These are phyloP conservation scores for Wallemia ichthyophaga DNA, from an alignment of 1,284 basidiomycete species.

Conservation along the genomic window DNA sequence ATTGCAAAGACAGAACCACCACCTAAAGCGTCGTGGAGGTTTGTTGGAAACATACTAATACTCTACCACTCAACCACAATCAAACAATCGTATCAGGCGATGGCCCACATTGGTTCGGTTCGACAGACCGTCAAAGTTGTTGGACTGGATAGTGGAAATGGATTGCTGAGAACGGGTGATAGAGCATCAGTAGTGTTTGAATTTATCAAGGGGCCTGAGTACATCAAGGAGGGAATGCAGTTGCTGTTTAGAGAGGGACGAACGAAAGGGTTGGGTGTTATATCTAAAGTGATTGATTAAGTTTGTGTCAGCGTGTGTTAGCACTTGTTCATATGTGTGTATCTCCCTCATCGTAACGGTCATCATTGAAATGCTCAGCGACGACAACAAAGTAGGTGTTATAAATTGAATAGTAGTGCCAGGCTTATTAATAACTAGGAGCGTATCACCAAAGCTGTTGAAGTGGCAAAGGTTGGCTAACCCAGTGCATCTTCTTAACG, in stretches of 20 bases:
- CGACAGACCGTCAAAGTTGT: constrained; percentile 72
- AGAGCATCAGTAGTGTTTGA: constrained; percentile 67
- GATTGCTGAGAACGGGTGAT: constrained; percentile 63
- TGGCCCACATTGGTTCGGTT: constrained; percentile 26
- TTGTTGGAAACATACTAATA: constrained; percentile 58
- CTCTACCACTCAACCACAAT: constrained; percentile 73
- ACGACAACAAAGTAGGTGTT: background rate
- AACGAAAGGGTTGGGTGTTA: constrained; percentile 24
- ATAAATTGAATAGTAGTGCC: background rate
- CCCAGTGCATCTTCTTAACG: no score
- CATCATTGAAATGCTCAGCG: background rate
- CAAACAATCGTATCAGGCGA: constrained; percentile 46
- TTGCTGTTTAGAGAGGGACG: constrained; percentile 70
- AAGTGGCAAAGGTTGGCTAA: constrained; percentile 42
- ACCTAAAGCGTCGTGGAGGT: constrained; percentile 33
- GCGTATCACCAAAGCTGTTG: constrained; percentile 41
- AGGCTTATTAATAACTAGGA: constrained; percentile 22
- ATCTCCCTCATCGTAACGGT: background rate
- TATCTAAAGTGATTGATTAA: constrained; percentile 10
- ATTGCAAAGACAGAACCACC: constrained; percentile 45
- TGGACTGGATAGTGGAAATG: constrained; percentile 59
- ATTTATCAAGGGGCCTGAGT: constrained; percentile 46
- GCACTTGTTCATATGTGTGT: background rate
- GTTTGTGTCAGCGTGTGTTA: background rate
- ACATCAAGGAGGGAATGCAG: constrained; percentile 68